These are phyloP conservation scores for Thalassiosira ordinaria DNA, from an alignment of 352 stramenopile species.

Conservation along the genomic window DNA sequence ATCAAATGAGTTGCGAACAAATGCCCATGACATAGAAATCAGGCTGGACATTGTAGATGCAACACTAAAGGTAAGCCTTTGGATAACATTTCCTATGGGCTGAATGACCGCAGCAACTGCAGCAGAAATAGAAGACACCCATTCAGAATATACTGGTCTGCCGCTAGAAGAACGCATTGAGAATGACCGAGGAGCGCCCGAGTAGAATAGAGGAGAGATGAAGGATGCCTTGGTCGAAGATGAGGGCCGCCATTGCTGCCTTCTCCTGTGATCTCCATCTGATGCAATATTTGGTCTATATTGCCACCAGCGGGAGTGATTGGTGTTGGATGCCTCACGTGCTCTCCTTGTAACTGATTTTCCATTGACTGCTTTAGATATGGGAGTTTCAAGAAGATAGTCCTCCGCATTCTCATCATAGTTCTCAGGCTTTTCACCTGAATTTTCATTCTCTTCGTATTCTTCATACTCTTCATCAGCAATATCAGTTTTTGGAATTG, in stretches of 20 bases:
- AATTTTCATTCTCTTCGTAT: constrained; percentile 22
- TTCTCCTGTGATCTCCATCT: too few species aligned
- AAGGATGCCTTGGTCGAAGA: constrained; percentile 21
- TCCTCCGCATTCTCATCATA: constrained; percentile 9
- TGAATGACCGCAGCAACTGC: constrained; percentile 16
- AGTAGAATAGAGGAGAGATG: constrained; percentile 28
- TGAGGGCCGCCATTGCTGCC: background rate
- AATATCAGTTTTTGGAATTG: background rate
- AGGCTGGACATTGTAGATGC: constrained; percentile 27
- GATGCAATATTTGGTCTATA: constrained; percentile 7
- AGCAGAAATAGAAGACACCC: constrained; percentile 6
- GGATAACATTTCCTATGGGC: constrained; percentile 36
- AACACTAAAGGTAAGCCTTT: constrained; percentile 12
- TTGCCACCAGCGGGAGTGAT: constrained; percentile 4
- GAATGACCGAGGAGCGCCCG: background rate
- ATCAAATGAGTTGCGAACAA: constrained; percentile 40
- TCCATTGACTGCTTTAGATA: constrained; percentile 2
- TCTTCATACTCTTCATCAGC: background rate
- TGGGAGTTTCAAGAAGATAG: constrained; percentile 28
- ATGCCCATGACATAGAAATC: constrained; percentile 15
- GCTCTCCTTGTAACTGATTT: constrained; percentile 24
- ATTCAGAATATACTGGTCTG: constrained; percentile 15
- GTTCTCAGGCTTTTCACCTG: background rate
- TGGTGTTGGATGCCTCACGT: constrained; percentile 24
- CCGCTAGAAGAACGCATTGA: constrained; percentile 18